Percentiles rank a stretch among this genome's conserved stretches.
phyloP scores from a whole-genome alignment of 2,329 filamentous ascomycete species.

The Phoma sp. region DNA sequence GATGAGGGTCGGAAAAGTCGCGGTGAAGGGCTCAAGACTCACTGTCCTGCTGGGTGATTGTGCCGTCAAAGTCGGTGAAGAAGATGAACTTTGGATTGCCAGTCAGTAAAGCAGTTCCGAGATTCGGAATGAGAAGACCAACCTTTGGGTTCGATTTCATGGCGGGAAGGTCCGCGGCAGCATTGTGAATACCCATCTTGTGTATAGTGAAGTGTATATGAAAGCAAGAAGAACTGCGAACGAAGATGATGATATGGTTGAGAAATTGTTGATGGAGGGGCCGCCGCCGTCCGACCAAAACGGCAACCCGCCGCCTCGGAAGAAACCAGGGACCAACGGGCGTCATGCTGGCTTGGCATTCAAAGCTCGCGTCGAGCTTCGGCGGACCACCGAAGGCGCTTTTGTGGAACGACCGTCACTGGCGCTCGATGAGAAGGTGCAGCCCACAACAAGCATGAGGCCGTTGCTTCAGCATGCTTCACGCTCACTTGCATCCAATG shows the following conservation, averaged over 20 bases:
- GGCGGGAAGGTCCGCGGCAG: constrained; percentile 51
- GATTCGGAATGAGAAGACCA: not conserved
- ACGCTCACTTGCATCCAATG: constrained; percentile 38
- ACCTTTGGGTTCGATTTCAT: constrained; percentile 68
- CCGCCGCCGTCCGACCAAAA: constrained; percentile 6
- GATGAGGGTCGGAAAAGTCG: not conserved
- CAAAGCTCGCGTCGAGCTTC: constrained; percentile 30
- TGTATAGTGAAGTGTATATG: not conserved
- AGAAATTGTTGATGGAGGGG: constrained; percentile 17
- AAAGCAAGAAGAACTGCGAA: constrained; percentile 4
- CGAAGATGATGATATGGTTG: not conserved
- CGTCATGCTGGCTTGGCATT: constrained; percentile 37
- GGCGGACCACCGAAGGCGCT: constrained; percentile 27
- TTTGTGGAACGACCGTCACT: constrained; percentile 25
- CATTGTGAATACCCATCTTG: constrained; percentile 46
- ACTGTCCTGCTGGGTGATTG: constrained; percentile 80
- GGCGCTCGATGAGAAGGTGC: constrained; percentile 34
- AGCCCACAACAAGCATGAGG: constrained; percentile 45
- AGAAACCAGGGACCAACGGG: constrained; percentile 23
- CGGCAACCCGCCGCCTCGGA: constrained; percentile 13
- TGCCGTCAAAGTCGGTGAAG: constrained; percentile 99
- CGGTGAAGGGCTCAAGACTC: constrained; percentile 39
- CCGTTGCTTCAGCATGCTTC: constrained; percentile 52
- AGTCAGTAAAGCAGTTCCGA: constrained; percentile 24
- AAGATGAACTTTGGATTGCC: constrained; percentile 75